phyloP scores from a whole-genome alignment of 1,284 basidiomycete species.

The Serendipita sp. region DNA sequence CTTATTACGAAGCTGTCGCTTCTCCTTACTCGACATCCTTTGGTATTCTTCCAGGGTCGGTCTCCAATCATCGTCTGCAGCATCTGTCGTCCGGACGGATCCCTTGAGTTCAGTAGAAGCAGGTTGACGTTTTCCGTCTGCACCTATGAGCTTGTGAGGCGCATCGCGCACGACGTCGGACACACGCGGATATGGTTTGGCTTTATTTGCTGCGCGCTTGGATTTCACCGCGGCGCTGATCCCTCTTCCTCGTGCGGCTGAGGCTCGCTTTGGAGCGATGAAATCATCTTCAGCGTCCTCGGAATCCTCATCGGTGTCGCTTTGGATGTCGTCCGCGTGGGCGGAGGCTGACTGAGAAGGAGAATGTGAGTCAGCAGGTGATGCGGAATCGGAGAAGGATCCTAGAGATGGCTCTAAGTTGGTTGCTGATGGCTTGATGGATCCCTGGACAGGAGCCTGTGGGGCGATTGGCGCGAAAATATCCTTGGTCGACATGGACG shows the following conservation, averaged over 20 bases:
- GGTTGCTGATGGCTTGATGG: slow-evolving; percentile 9
- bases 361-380: slow-evolving; percentile 9
- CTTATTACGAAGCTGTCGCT: slow-evolving; percentile 92
- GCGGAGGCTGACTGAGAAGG: neutral
- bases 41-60: slow-evolving; percentile 87
- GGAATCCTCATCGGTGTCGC: slow-evolving; percentile 27
- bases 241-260: neutral
- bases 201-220: slow-evolving; percentile 7
- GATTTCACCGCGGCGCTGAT: neutral
- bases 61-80: slow-evolving; percentile 50
- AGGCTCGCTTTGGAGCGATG: slow-evolving; percentile 9
- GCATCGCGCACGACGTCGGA: slow-evolving; percentile 6
- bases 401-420: slow-evolving; percentile 9
- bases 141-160: neutral
- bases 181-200: slow-evolving; percentile 6
- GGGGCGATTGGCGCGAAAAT: slow-evolving; percentile 13
- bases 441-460: slow-evolving; percentile 14
- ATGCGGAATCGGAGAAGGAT: slow-evolving; percentile 1
- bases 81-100: neutral
- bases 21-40: slow-evolving; percentile 91
- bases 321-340: slow-evolving; percentile 5
- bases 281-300: slow-evolving; percentile 26
- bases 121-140: neutral
- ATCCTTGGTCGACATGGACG: slow-evolving; percentile 4
- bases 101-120: slow-evolving; percentile 2